A percentile compares a stretch with the other conserved stretches of the same genome.
Conservation (phyloP, 441 rosid genomes). For the Gossypium laxum region DNA sequence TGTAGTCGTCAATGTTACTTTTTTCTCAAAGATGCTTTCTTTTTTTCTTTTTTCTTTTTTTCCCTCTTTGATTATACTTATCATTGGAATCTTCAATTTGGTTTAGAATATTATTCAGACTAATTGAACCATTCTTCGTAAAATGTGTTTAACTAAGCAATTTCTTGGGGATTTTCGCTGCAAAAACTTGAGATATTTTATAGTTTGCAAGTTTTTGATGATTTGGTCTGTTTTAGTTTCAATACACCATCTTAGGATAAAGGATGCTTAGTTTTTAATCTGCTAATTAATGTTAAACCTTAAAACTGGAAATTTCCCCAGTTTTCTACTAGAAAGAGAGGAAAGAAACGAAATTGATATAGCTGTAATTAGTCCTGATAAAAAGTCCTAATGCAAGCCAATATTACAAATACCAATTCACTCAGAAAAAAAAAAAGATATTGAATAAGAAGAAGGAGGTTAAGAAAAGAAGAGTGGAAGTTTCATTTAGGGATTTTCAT, state of each 20-base stretch:
- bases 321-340: background rate
- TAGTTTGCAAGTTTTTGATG: background rate
- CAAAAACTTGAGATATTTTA: background rate
- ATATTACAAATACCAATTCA: too few species aligned
- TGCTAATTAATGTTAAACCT: background rate
- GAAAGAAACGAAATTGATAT: background rate
- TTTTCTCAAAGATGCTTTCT: background rate
- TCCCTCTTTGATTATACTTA: background rate
- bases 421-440: too few species aligned
- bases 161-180: background rate
- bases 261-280: background rate
- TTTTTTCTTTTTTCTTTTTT: background rate
- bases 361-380: background rate
- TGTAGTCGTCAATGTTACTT: background rate
- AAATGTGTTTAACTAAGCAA: background rate
- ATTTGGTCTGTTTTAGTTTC: background rate
- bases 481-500: background rate
- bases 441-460: too few species aligned
- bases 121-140: background rate
- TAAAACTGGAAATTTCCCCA: background rate
- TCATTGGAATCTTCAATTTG: constrained; percentile 1
- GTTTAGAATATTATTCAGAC: background rate
- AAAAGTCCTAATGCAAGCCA: background rate
- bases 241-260: background rate
- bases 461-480: too few species aligned